A percentile compares a stretch with the other conserved stretches of the same genome.
phyloP scores from a whole-genome alignment of 441 rosid species.

The Populus hybrid region DNA sequence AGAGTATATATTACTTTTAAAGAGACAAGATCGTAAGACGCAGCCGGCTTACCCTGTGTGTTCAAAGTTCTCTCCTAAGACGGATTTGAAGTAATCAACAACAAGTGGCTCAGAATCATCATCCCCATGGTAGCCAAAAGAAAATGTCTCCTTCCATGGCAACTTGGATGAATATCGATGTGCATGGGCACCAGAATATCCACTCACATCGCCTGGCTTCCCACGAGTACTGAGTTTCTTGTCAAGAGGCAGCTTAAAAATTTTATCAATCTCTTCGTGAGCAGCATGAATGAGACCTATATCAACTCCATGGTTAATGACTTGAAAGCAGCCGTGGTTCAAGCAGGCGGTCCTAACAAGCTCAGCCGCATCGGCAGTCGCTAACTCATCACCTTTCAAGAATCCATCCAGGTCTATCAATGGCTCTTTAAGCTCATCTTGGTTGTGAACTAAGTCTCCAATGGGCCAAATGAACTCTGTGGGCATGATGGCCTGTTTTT shows the following conservation, averaged over 20 bases:
- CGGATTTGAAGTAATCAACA: slow-evolving; percentile 46
- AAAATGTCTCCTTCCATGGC: slow-evolving; percentile 82
- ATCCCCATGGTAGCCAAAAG: slow-evolving; percentile 32
- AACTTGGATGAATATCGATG: slow-evolving; percentile 57
- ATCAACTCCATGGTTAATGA: slow-evolving; percentile 62
- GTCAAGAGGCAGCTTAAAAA: slow-evolving; percentile 50
- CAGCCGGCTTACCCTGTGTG: slow-evolving; percentile 40
- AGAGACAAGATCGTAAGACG: not conserved
- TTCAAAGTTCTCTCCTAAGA: slow-evolving; percentile 49
- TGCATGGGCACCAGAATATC: slow-evolving; percentile 65
- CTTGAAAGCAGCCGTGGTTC: slow-evolving; percentile 68
- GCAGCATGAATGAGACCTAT: slow-evolving; percentile 43
- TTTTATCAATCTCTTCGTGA: slow-evolving; percentile 33
- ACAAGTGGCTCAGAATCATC: slow-evolving; percentile 21
- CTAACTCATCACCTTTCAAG: slow-evolving; percentile 33
- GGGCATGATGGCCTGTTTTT: slow-evolving; percentile 39
- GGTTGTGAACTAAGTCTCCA: slow-evolving; percentile 35
- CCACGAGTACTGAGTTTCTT: slow-evolving; percentile 39
- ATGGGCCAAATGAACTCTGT: slow-evolving; percentile 63
- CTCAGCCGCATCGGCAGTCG: slow-evolving; percentile 33
- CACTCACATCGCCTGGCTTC: slow-evolving; percentile 36
- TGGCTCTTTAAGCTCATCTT: slow-evolving; percentile 56
- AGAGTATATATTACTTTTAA: not conserved
- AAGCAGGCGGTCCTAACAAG: slow-evolving; percentile 50
- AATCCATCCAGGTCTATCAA: slow-evolving; percentile 53